Base-by-base conservation (phyloP, 768 basidiomycete genomes). In the Rhodosporidiobolus sp. region DNA sequence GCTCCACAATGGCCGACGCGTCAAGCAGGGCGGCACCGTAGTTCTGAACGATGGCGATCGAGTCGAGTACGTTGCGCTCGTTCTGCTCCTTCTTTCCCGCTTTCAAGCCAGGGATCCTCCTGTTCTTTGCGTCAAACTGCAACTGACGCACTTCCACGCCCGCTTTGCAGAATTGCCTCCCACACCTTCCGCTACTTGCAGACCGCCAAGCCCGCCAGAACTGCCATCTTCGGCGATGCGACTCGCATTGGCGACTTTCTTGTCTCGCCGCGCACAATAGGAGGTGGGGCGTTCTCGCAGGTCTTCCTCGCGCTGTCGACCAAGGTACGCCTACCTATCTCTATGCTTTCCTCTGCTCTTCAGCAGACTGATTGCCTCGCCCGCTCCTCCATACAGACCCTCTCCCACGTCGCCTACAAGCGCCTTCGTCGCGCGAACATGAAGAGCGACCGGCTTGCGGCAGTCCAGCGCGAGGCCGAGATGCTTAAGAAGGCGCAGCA, bases 331-430 rank as follows among this genome's bases (percentile, higher is more conserved):
- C 35, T 24, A 8, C 10, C 26, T 20, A 43, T 16, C 28, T 17
- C 63, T 24, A n/a, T 12, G 5, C 38, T 26, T 19, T n/a, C 35
- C 32, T 32, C 49, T 57, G 12, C 11, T 7, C 46, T 34, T 45
- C 20, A 2, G 17, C 20, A 7, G 19, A 10, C n/a, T n/a, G n/a
- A 7, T 50, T 32, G 9, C 9, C 17, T 60, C 16, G 20, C 6
- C 11, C 4, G 32, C 49, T 14, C 11, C 11, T 14, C 19, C 3
- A 45, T 17, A 17, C 61, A 67, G 63, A 63, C 67, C 3, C 49
- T 71, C 30, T 58, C 30, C 17, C 74, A 75, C 35, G 66, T 71
- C 55, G 74, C 74, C 10, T 75, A 70, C 70, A 75, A 75, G 49
- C 59, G 32, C 32, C 67, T 71, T 4, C 14, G 10, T 5, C 63